These are phyloP conservation scores for Epichloe typhina DNA, from an alignment of 2,329 filamentous ascomycete species.

Conservation along the genomic window DNA sequence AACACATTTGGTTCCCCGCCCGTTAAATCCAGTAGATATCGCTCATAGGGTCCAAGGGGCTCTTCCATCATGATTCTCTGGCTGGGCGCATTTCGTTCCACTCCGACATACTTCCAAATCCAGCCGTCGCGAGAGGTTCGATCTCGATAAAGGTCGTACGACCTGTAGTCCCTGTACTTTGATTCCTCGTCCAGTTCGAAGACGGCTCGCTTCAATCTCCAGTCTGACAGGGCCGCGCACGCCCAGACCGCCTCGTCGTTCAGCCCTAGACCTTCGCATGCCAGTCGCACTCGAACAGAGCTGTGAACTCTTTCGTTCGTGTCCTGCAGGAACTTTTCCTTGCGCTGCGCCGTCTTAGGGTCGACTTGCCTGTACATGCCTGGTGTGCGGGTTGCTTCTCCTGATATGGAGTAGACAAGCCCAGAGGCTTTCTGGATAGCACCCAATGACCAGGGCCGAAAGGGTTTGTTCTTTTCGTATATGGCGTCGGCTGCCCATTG, in stretches of 20 bases:
- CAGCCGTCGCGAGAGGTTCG: constrained; percentile 23
- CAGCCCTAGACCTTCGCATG: constrained; percentile 34
- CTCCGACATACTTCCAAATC: constrained; percentile 41
- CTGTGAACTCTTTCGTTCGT: constrained; percentile 44
- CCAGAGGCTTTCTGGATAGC: constrained; percentile 26
- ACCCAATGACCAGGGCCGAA: constrained; percentile 35
- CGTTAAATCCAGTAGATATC: constrained; percentile 31
- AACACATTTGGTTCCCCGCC: constrained; percentile 30
- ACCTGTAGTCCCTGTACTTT: constrained; percentile 9
- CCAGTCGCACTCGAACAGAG: constrained; percentile 39
- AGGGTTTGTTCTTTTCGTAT: constrained; percentile 31
- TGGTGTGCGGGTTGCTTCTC: constrained; percentile 30
- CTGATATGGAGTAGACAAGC: constrained; percentile 30
- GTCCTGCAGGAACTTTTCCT: constrained; percentile 29
- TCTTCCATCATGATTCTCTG: constrained; percentile 37
- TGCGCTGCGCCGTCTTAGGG: constrained; percentile 23
- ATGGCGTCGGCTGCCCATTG: constrained; percentile 37
- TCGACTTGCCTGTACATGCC: constrained; percentile 34
- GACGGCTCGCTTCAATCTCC: constrained; percentile 27
- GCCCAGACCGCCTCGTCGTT: constrained; percentile 35
- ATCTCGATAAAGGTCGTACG: constrained; percentile 12
- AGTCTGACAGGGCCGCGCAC: constrained; percentile 30
- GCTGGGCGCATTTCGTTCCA: constrained; percentile 25
- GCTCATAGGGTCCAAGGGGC: constrained; percentile 38
- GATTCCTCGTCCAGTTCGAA: not conserved